These are phyloP conservation scores for Termitomyces sp. DNA, from an alignment of 768 basidiomycete species.

Conservation along the genomic window DNA sequence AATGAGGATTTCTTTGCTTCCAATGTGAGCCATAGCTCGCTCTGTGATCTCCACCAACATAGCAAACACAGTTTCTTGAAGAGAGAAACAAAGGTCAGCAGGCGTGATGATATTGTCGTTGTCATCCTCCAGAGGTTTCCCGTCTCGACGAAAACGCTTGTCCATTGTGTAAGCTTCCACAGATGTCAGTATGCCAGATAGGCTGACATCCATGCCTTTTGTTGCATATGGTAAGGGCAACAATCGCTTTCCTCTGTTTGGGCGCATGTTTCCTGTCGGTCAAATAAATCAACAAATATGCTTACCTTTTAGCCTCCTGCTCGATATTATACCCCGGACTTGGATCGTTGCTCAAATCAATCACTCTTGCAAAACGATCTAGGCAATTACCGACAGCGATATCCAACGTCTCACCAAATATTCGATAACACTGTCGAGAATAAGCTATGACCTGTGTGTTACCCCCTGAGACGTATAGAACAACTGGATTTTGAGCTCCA, in stretches of 20 bases:
- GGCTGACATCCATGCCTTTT: slow-evolving; percentile 97
- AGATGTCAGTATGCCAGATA: slow-evolving; percentile 91
- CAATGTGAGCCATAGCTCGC: slow-evolving; percentile 98
- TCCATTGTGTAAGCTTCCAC: slow-evolving; percentile 86
- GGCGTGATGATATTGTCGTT: slow-evolving; percentile 80
- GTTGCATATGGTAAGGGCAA: slow-evolving; percentile 89
- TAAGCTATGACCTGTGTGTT: slow-evolving; percentile 99
- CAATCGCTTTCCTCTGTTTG: slow-evolving; percentile 72
- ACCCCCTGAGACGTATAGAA: slow-evolving; percentile 97
- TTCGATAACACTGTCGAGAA: slow-evolving; percentile 94
- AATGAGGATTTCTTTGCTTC: slow-evolving; percentile 92
- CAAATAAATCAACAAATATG: slow-evolving; percentile 11
- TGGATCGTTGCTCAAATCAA: slow-evolving; percentile 93
- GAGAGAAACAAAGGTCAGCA: slow-evolving; percentile 93
- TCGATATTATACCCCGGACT: slow-evolving; percentile 98
- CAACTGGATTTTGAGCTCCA: slow-evolving; percentile 90
- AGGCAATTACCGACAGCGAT: slow-evolving; percentile 99
- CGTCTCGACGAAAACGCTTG: slow-evolving; percentile 68
- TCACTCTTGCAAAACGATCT: slow-evolving; percentile 94
- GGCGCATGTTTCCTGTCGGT: not conserved
- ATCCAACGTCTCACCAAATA: slow-evolving; percentile 98
- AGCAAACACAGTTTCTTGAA: slow-evolving; percentile 95
- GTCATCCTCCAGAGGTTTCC: slow-evolving; percentile 30
- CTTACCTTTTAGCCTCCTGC: slow-evolving; percentile 85
- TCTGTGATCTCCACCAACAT: slow-evolving; percentile 99